Evolutionary conservation across 2,329 filamentous ascomycete genomes (phyloP).

Genomic region (Phaeosphaeria sp.): DNA sequence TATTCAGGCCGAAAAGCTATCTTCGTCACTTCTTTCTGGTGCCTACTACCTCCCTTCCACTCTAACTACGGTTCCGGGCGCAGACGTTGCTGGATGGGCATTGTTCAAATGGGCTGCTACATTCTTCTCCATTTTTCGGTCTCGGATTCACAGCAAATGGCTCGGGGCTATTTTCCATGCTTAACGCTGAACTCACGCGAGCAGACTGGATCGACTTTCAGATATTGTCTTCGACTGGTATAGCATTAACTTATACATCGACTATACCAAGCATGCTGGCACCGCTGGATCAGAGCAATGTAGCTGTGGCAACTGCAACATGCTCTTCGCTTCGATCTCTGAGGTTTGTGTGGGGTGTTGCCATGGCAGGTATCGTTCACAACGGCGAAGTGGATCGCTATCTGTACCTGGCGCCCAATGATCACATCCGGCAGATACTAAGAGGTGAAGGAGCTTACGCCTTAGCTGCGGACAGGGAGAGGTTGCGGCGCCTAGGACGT

Average conservation of each 20-base stretch:
- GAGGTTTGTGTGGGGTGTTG: conserved; percentile 20
- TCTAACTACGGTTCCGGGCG: conserved; percentile 5
- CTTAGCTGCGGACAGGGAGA: no score
- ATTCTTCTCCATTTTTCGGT: conserved; percentile 5
- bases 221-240: conserved; percentile 18
- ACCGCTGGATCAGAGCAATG: conserved; percentile 17
- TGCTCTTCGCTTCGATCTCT: conserved; percentile 20
- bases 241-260: conserved; percentile 49
- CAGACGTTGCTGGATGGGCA: conserved; percentile 4
- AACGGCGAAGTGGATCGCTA: no score
- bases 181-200: conserved; percentile 9
- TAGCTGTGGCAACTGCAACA: conserved; percentile 11
- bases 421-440: no score
- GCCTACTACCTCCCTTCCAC: conserved; percentile 16
- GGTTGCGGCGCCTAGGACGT: no score
- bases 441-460: no score
- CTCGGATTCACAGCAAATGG: conserved; percentile 10
- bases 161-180: conserved; percentile 12
- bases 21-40: conserved; percentile 10
- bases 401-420: no score
- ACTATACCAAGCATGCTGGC: conserved; percentile 47
- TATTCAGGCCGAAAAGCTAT: conserved; percentile 17
- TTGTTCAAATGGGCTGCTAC: conserved; percentile 33
- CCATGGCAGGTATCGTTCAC: conserved; percentile 16
- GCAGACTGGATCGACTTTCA: conserved; percentile 18